These are phyloP conservation scores for Wilhelminamyces savonicus DNA, from an alignment of 805 yeast species.

Conservation along the genomic window DNA sequence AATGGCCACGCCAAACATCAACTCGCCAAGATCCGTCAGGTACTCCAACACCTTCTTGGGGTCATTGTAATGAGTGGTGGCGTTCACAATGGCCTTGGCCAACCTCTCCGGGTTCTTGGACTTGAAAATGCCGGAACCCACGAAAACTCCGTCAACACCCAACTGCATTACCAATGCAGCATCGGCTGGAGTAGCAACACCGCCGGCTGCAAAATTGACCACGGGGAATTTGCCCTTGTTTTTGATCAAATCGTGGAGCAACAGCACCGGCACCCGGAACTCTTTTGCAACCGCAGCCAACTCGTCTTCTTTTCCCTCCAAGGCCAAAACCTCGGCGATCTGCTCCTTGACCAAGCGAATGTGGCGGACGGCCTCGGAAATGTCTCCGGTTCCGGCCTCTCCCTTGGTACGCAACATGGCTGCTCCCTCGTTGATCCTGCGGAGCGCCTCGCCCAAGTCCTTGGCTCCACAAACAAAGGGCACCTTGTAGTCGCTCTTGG, in stretches of 20 bases:
- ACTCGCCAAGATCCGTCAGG: constrained; percentile 66
- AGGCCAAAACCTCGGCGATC: constrained; percentile 40
- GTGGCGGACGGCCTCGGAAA: constrained; percentile 76
- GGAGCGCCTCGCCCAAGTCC: constrained; percentile 74
- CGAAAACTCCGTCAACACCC: constrained; percentile 76
- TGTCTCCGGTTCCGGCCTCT: constrained; percentile 87
- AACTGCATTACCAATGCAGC: constrained; percentile 80
- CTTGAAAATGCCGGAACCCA: constrained; percentile 75
- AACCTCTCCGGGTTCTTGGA: constrained; percentile 65
- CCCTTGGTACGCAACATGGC: constrained; percentile 86
- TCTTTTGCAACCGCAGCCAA: constrained; percentile 47
- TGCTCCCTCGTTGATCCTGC: constrained; percentile 77
- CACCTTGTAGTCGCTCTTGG: constrained; percentile 52
- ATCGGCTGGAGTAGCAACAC: constrained; percentile 83
- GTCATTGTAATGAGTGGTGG: constrained; percentile 65
- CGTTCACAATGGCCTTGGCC: constrained; percentile 75
- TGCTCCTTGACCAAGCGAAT: constrained; percentile 54
- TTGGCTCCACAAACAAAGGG: constrained; percentile 85
- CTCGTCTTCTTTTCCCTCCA: constrained; percentile 35
- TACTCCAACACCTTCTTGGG: constrained; percentile 54
- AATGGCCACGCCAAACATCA: constrained; percentile 69
- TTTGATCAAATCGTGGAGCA: constrained; percentile 43
- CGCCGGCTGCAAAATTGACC: constrained; percentile 85
- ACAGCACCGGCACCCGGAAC: constrained; percentile 53
- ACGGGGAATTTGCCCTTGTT: constrained; percentile 64